These are phyloP conservation scores for Ramularia collo-cygni DNA, from an alignment of 2,329 filamentous ascomycete genomes.

Conservation along the genomic window DNA sequence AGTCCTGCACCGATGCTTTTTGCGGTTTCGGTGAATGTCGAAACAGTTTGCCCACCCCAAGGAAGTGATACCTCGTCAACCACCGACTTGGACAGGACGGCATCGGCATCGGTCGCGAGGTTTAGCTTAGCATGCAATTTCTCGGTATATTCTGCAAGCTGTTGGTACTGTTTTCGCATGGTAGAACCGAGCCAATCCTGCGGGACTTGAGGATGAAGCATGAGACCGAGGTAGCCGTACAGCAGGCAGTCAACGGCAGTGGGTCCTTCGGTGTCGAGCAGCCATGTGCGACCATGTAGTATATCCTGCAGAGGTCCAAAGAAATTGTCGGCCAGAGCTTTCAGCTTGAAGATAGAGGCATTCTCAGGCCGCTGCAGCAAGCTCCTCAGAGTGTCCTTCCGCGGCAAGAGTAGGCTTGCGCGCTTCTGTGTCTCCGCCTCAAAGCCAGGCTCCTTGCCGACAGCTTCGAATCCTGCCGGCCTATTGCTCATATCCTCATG, in stretches of 20 bases:
- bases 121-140: constrained; percentile 25
- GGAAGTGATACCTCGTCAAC: constrained; percentile 17
- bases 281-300: constrained; percentile 47
- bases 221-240: constrained; percentile 71
- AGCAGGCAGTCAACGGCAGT: constrained; percentile 71
- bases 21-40: constrained; percentile 8
- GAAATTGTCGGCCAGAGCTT: constrained; percentile 63
- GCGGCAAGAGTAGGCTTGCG: constrained; percentile 47
- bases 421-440: constrained; percentile 30
- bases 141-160: constrained; percentile 33
- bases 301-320: constrained; percentile 64
- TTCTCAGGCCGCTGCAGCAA: constrained; percentile 62
- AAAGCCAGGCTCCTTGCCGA: constrained; percentile 25
- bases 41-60: constrained; percentile 14
- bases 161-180: constrained; percentile 44
- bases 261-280: constrained; percentile 47
- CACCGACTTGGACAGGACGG: constrained; percentile 13
- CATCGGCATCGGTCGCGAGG: constrained; percentile 21
- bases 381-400: constrained; percentile 53
- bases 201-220: constrained; percentile 56
- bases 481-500: constrained; percentile 32
- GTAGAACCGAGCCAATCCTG: constrained; percentile 56
- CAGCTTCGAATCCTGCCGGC: constrained; percentile 23
- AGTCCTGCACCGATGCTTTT: constrained; percentile 11
- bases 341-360: constrained; percentile 66